Evolutionary conservation across 179 eudicot genomes (phyloP).

Genomic region (Actinidia arguta): DNA sequence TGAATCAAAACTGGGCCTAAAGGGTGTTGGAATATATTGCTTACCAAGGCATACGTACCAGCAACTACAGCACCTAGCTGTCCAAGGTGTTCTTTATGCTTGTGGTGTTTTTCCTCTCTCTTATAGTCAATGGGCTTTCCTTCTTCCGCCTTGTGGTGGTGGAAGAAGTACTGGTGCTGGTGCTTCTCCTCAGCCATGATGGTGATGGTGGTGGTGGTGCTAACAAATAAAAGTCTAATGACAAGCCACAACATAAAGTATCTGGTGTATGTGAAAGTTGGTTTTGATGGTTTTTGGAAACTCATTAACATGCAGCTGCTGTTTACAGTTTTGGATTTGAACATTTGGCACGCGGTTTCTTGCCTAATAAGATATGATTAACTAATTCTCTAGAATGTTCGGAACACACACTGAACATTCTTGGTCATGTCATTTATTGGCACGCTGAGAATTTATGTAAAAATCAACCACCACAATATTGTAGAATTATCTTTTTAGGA

Average conservation of each 20-base stretch:
- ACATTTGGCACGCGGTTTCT: neutral
- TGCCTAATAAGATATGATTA: too few relatives aligned
- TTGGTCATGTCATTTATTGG: too few relatives aligned
- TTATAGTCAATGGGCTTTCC: neutral
- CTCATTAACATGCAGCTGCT: neutral
- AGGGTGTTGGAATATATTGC: neutral
- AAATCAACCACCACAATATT: too few relatives aligned
- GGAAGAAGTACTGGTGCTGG: neutral
- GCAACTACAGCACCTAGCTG: neutral
- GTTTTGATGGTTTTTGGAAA: neutral
- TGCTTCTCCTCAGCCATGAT: conserved; percentile 13
- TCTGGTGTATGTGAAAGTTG: neutral
- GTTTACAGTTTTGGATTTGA: neutral
- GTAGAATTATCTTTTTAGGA: too few relatives aligned
- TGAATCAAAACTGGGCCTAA: too few relatives aligned
- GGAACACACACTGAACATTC: too few relatives aligned
- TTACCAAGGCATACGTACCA: conserved; percentile 5
- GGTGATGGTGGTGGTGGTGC: neutral
- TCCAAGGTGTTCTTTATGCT: neutral
- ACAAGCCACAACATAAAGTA: neutral
- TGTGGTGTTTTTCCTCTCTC: conserved; percentile 7
- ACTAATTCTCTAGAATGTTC: too few relatives aligned
- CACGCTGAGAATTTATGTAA: too few relatives aligned
- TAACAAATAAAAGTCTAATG: neutral
- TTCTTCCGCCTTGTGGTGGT: neutral